These are phyloP conservation scores for Gossypium sturtianum DNA, from an alignment of 345 rosid genomes.

Conservation along the genomic window DNA sequence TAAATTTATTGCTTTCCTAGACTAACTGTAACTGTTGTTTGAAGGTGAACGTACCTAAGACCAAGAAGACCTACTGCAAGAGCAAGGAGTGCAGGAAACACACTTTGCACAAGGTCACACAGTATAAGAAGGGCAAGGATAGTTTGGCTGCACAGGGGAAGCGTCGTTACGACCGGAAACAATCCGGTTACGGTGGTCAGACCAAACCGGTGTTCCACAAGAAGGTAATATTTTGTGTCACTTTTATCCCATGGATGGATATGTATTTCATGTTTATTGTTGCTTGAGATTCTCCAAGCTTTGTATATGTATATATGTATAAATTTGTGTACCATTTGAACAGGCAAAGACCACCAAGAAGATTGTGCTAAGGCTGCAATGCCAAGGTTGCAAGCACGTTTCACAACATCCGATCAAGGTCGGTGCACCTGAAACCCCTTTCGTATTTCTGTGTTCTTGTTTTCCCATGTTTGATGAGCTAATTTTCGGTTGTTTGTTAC, in stretches of 20 bases:
- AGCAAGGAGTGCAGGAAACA: constrained; percentile 69
- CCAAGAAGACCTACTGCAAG: constrained; percentile 79
- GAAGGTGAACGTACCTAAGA: constrained; percentile 87
- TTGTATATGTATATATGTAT: background rate
- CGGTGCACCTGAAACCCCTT: background rate
- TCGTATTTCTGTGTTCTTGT: background rate
- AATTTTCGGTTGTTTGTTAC: background rate
- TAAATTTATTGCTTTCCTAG: background rate
- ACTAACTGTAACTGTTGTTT: background rate
- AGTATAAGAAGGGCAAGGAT: constrained; percentile 87
- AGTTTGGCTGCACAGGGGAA: constrained; percentile 85
- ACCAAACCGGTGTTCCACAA: constrained; percentile 91
- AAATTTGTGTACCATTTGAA: background rate
- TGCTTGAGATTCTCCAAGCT: background rate
- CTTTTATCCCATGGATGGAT: background rate
- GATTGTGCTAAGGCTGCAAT: constrained; percentile 84
- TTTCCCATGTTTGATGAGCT: background rate
- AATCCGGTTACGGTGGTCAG: constrained; percentile 90
- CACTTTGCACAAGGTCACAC: constrained; percentile 86
- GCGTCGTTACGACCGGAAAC: constrained; percentile 82
- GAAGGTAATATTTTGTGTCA: constrained; percentile 41
- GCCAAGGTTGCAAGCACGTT: constrained; percentile 84
- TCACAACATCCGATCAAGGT: constrained; percentile 85
- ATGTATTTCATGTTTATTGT: background rate
- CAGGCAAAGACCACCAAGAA: constrained; percentile 95